Evolutionary conservation across 495 filamentous ascomycete species (phyloP), one percentile per base, ranked within the genome.

Genomic region (Aspergillus egyptiacus): DNA sequence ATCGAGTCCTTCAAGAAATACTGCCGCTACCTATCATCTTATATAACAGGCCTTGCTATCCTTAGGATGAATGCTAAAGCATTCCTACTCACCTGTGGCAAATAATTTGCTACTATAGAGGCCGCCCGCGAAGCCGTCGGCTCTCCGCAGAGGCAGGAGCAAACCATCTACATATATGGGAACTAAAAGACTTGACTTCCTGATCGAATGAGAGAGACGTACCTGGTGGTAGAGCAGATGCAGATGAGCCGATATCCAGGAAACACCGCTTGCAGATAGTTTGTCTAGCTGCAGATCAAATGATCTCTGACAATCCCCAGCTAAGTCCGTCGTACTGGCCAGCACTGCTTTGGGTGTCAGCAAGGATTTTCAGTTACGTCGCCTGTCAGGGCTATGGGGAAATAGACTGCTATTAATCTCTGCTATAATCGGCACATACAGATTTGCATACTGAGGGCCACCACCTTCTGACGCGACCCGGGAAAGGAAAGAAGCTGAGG

Each of bases 21-120:
- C 68, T 81, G 72, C 60, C 28, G 57, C 15, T 80, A 83, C 54
- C 73, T 83, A 2, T 72, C 76, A 51, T 14, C 68, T 71, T 2
- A 74, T 1, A 73, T 84, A 3, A 65, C 75, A 0, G 82, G 82
- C 1, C 68, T 84, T 2, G 70, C 83, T 0, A 72, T 84, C 55
- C 68, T 82, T 30, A 81, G 82, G 42, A 83, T 80, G 25, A 84
- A 84, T 61, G 78, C 79, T 45, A 80, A 85, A 57, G 75, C 81
- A 2, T 80, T 84, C 61, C 73, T 84, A 0, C 68, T 85, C 25
- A 81, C 79, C 11, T 77, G 78, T 44, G 69, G 6, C 58, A 65
- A 28, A 64, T 81, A 17, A 70, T 84, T 27, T 38, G 57, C 14
- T n/a, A n/a, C n/a, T n/a, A n/a, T n/a, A n/a, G n/a, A n/a, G n/a